Conservation (phyloP, 352 stramenopile genomes). For the Globisporangium ultimum region DNA sequence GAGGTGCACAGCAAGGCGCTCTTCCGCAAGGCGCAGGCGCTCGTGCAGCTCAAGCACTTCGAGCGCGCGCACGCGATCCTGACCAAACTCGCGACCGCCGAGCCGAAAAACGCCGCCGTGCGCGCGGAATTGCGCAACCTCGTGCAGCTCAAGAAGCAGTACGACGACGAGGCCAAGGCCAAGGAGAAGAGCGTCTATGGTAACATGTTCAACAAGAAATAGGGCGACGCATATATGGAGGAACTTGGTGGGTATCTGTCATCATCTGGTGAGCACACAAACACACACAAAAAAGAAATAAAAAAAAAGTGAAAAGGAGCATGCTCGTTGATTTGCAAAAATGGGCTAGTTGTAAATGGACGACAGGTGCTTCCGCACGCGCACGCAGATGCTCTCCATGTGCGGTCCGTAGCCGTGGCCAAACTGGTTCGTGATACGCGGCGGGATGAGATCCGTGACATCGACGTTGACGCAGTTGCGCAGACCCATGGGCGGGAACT, state of each 20-base stretch:
- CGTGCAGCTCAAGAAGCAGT: slow-evolving; percentile 44
- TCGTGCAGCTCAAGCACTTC: slow-evolving; percentile 53
- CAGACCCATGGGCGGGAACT: slow-evolving; percentile 11
- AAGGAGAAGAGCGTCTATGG: slow-evolving; percentile 60
- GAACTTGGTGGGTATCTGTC: slow-evolving; percentile 5
- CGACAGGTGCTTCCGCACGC: slow-evolving; percentile 44
- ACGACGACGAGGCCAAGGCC: slow-evolving; percentile 52
- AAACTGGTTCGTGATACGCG: slow-evolving; percentile 65
- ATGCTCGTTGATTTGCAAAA: neutral
- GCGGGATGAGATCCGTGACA: slow-evolving; percentile 60
- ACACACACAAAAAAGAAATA: neutral
- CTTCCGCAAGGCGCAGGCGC: slow-evolving; percentile 79
- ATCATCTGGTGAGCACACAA: neutral
- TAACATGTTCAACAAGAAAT: slow-evolving; percentile 75
- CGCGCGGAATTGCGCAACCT: slow-evolving; percentile 59
- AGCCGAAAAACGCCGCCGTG: slow-evolving; percentile 71
- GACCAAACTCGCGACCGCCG: slow-evolving; percentile 39
- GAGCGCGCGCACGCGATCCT: slow-evolving; percentile 57
- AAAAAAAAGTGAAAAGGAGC: neutral
- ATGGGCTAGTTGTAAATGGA: slow-evolving; percentile 6
- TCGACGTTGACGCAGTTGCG: slow-evolving; percentile 52
- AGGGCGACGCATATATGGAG: slow-evolving; percentile 6
- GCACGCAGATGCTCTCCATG: slow-evolving; percentile 58
- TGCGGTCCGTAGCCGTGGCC: slow-evolving; percentile 72
- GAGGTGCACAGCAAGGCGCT: slow-evolving; percentile 67